phyloP scores from a whole-genome alignment of 2,329 filamentous ascomycete genomes.

The Lasiodiplodia theobromae region DNA sequence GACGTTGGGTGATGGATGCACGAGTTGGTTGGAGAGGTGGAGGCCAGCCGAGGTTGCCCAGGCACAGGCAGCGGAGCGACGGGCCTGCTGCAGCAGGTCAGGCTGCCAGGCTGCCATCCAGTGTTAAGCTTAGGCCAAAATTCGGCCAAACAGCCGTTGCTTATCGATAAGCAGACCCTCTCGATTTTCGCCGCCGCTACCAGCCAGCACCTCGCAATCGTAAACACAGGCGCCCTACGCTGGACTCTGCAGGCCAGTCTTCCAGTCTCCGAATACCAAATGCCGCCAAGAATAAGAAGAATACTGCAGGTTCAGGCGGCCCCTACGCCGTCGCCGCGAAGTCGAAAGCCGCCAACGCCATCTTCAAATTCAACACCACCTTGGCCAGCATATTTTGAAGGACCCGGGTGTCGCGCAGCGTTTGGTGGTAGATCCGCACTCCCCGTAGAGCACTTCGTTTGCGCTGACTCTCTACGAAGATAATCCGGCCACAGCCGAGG shows the following conservation, averaged over 20 bases:
- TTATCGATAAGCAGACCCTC: slow-evolving; percentile 26
- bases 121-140: too few species aligned
- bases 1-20: too few species aligned
- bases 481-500: too few species aligned
- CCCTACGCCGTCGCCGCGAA: slow-evolving; percentile 57
- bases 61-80: too few species aligned
- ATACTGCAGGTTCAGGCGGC: slow-evolving; percentile 45
- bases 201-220: not conserved
- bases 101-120: too few species aligned
- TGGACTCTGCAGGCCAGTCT: not conserved
- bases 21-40: too few species aligned
- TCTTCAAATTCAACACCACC: slow-evolving; percentile 87
- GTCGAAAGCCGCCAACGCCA: slow-evolving; percentile 70
- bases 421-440: too few species aligned
- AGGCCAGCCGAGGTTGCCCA: too few species aligned
- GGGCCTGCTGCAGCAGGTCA: too few species aligned
- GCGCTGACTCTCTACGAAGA: too few species aligned
- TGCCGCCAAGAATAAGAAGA: slow-evolving; percentile 42
- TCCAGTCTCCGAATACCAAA: slow-evolving; percentile 50
- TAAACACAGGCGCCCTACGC: slow-evolving; percentile 22
- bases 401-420: slow-evolving; percentile 50
- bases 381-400: slow-evolving; percentile 79
- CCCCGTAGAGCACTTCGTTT: too few species aligned
- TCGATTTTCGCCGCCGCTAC: not conserved
- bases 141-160: too few species aligned